Evolutionary conservation across 2,329 filamentous ascomycete genomes (phyloP).

Genomic region (Thelonectria blattea): DNA sequence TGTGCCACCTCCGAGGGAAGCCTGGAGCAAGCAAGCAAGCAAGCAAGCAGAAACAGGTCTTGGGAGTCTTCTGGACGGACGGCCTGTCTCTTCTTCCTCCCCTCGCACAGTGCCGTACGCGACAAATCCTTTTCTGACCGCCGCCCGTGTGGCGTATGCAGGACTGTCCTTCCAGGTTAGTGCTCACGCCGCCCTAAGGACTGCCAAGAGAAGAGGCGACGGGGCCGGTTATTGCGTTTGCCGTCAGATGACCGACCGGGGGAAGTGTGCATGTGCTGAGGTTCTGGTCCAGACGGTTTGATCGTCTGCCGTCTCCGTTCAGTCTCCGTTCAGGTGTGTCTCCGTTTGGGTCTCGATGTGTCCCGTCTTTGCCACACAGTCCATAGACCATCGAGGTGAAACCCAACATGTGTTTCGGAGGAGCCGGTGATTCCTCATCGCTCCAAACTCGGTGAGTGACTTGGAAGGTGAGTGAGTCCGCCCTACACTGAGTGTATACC

Average conservation of each 20-base stretch:
- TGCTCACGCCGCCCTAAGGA: constrained; percentile 12
- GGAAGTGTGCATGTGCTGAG: not conserved
- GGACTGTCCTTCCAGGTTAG: not conserved
- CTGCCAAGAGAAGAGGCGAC: not conserved
- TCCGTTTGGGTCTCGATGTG: not conserved
- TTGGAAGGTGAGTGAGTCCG: no score
- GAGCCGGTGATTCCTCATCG: not conserved
- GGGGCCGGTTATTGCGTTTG: not conserved
- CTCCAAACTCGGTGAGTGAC: no score
- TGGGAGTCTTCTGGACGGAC: no score
- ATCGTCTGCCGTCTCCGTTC: not conserved
- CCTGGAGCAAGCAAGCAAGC: no score
- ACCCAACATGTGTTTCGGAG: not conserved
- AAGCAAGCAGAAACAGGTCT: no score
- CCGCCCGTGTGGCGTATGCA: constrained; percentile 7
- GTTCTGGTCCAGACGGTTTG: not conserved
- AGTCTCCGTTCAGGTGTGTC: not conserved
- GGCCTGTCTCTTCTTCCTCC: not conserved
- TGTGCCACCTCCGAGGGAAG: no score
- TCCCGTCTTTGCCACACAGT: no score
- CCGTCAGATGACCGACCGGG: constrained; percentile 12
- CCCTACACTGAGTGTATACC: not conserved
- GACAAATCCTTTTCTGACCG: constrained; percentile 10
- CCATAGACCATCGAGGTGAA: not conserved
- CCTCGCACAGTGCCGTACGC: not conserved